phyloP scores from a whole-genome alignment of 495 filamentous ascomycete genomes.

The Xylaria grammica region DNA sequence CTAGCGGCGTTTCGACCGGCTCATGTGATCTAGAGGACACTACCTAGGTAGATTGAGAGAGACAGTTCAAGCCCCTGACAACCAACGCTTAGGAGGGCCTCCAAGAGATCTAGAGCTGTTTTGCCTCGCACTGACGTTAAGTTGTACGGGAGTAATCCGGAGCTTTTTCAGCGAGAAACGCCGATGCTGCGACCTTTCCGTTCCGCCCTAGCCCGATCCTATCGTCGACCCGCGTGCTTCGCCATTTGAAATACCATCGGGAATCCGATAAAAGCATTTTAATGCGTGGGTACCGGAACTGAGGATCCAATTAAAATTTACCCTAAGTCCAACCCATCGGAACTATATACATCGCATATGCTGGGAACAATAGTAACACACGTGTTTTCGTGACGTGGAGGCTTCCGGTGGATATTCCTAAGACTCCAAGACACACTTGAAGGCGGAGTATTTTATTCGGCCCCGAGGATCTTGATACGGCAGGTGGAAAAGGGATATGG shows the following conservation, averaged over 20 bases:
- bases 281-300: conserved; percentile 2
- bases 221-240: not conserved
- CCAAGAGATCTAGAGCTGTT: not conserved
- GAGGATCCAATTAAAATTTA: conserved; percentile 5
- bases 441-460: not conserved
- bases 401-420: not conserved
- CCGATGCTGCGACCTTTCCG: conserved; percentile 12
- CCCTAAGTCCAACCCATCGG: not conserved
- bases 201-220: conserved; percentile 5
- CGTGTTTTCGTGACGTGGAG: not conserved
- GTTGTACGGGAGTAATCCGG: conserved; percentile 15
- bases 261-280: not conserved
- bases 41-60: too few species aligned
- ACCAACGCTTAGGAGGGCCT: not conserved
- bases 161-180: conserved; percentile 8
- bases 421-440: not conserved
- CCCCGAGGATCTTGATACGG: not conserved
- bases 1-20: not conserved
- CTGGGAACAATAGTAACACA: too few species aligned
- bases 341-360: too few species aligned
- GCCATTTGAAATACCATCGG: conserved; percentile 1
- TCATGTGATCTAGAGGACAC: not conserved
- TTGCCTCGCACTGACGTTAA: not conserved
- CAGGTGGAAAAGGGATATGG: not conserved
- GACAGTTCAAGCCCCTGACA: not conserved